Evolutionary conservation across 441 rosid species (phyloP).

Genomic region (Rhodomyrtus psidioides): DNA sequence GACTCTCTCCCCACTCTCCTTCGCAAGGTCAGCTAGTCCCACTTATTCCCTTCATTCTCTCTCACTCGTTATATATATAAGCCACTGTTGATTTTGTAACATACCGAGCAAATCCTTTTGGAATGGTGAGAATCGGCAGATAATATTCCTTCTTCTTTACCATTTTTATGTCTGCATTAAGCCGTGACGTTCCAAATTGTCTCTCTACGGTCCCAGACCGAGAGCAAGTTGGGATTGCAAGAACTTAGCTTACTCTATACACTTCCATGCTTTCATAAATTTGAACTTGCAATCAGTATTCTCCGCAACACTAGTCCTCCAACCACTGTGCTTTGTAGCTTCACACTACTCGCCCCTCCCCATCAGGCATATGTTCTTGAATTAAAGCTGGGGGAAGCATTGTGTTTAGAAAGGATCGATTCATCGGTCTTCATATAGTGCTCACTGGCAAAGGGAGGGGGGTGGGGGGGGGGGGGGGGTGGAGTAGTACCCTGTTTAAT

Average conservation of each 20-base stretch:
- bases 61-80: not conserved
- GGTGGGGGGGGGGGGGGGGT: too few relatives aligned
- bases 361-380: not conserved
- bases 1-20: slow-evolving; percentile 52
- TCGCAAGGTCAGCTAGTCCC: slow-evolving; percentile 30
- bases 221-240: not conserved
- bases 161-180: not conserved
- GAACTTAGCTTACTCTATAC: not conserved
- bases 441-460: not conserved
- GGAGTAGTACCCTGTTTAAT: not conserved
- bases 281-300: not conserved
- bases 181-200: not conserved
- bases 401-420: not conserved
- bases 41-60: not conserved
- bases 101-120: not conserved
- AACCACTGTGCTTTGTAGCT: not conserved
- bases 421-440: not conserved
- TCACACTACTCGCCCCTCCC: not conserved
- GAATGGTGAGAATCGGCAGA: not conserved
- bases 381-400: not conserved
- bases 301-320: not conserved
- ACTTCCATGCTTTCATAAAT: not conserved
- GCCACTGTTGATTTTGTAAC: not conserved
- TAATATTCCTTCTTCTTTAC: not conserved
- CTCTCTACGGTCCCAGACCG: not conserved